Evolutionary conservation across 2,329 filamentous ascomycete genomes (phyloP), one percentile per base, ranked within the genome.

Genomic region (Plectosphaerella plurivora): DNA sequence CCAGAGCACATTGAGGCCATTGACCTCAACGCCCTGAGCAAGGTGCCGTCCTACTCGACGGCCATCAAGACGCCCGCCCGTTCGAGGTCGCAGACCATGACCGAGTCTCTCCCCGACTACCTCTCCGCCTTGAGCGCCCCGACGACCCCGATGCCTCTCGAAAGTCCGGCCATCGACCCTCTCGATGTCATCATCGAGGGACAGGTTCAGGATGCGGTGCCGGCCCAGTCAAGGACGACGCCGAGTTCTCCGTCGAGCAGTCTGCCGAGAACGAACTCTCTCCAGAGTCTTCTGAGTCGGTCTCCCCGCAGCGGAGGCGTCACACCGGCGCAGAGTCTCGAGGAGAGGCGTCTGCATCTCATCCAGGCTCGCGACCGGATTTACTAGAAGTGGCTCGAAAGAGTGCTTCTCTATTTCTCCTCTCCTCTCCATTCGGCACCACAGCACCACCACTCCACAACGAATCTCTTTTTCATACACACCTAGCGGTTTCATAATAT

Each of bases 41-140:
- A 87, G 58, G 88, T 92, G 2, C 88, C 88, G 1, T 91, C 88
- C 52, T 92, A 92, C 65, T 79, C 81, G 15, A 91, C 88, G 1
- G 88, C 88, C 0, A 82, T 91, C 24, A 82, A 81, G 57, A 82
- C 84, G 1, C 82, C 84, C 5, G 79, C 83, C 15, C 76, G 80
- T 49, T 75, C 77, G 35, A 74, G 74, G 14, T 76, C 72, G 47
- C 75, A 74, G 44, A 68, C 75, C 7, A 75, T 76, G 20, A 74
- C 75, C 33, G 66, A 72, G 5, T 68, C 68, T 12, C 75, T 89
- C 6, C 88, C 88, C 0, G 83, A 88, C 63, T 91, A 91, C 63
- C 71, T 78, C 52, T 79, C 85, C 3, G 85, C 82, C 1, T 70
- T 80, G 44, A 81, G 76, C 59, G 74, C 74, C 25, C 81, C 82